phyloP scores from a whole-genome alignment of 192 early-diverging fungal species.

The Coemansia sp. region DNA sequence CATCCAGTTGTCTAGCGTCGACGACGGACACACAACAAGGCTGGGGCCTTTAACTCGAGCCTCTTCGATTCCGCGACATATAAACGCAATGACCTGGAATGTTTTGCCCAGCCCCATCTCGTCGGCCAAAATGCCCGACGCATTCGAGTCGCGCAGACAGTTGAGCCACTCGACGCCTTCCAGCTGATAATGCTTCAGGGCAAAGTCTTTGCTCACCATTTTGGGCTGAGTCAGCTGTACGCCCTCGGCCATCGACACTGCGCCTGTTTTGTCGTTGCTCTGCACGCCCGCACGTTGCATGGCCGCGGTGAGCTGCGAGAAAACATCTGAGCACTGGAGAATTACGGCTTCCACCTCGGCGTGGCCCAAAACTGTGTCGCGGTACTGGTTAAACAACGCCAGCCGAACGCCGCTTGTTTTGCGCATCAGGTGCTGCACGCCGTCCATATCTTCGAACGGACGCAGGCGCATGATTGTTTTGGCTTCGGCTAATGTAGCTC shows the following conservation, averaged over 20 bases:
- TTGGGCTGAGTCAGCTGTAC: constrained; percentile 55
- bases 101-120: constrained; percentile 95
- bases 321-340: constrained; percentile 47
- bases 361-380: constrained; percentile 46
- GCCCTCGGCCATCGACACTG: constrained; percentile 36
- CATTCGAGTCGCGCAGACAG: constrained; percentile 64
- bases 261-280: constrained; percentile 44
- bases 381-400: constrained; percentile 53
- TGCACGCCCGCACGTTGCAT: constrained; percentile 36
- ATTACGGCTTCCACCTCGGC: constrained; percentile 52
- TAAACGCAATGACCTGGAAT: constrained; percentile 82
- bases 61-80: constrained; percentile 53
- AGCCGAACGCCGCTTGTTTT: constrained; percentile 58
- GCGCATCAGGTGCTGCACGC: constrained; percentile 55
- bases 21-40: constrained; percentile 82
- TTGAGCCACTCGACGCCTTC: constrained; percentile 84
- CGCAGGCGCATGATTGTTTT: constrained; percentile 50
- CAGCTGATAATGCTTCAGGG: constrained; percentile 81
- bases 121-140: constrained; percentile 76
- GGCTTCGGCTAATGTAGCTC: constrained; percentile 33
- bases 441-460: constrained; percentile 58
- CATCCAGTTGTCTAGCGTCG: constrained; percentile 88
- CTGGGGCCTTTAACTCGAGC: constrained; percentile 56
- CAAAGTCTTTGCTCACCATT: constrained; percentile 58
- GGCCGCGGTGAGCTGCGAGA: constrained; percentile 29